These are phyloP conservation scores for carrot (Daucus carota) DNA, from an alignment of 129 eudicot genomes.

Conservation along the genomic window DNA sequence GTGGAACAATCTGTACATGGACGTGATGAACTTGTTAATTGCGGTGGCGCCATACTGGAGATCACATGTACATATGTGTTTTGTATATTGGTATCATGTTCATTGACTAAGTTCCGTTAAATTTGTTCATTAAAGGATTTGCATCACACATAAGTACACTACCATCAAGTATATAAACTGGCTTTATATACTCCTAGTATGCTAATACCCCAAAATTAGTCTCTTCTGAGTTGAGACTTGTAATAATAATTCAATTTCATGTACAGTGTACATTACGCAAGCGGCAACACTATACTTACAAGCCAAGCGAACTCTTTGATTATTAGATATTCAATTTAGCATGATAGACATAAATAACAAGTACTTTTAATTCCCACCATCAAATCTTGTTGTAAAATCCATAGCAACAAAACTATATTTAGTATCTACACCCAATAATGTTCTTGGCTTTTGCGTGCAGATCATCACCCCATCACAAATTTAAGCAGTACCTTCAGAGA, in stretches of 20 bases:
- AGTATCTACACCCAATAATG: background rate
- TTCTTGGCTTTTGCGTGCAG: background rate
- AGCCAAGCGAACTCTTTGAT: background rate
- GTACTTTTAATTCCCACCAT: background rate
- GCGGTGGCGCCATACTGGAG: background rate
- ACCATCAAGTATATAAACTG: background rate
- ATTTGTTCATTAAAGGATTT: background rate
- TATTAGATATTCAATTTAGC: too few relatives aligned
- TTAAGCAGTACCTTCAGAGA: background rate
- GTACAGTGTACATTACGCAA: background rate
- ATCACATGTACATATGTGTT: background rate
- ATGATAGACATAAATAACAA: background rate
- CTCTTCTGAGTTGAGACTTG: background rate
- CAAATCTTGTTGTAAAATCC: background rate
- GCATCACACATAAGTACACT: background rate
- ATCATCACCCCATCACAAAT: background rate
- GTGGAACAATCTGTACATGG: conserved; percentile 78
- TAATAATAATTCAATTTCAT: background rate
- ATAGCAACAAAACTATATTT: conserved; percentile 1
- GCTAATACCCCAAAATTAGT: background rate
- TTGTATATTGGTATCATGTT: background rate
- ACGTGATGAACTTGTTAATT: conserved; percentile 16
- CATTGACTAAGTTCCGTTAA: background rate
- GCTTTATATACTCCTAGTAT: background rate
- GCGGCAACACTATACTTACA: background rate